Conservation (phyloP, 257 asterid species). For the Primulina eburnea region DNA sequence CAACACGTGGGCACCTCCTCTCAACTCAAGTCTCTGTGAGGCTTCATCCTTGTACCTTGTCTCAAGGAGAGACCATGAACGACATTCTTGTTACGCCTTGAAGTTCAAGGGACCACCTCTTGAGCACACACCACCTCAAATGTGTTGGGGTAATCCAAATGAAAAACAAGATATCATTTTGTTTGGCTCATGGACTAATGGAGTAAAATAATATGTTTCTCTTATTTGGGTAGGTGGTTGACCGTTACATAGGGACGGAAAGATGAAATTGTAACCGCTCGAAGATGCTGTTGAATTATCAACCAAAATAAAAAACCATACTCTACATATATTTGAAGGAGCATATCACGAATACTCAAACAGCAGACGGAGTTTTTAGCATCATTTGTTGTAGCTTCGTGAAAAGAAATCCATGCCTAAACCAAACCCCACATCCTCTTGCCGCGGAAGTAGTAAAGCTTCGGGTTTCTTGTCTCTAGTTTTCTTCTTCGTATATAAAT, state of each 20-base stretch:
- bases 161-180: too few relatives aligned
- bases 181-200: too few relatives aligned
- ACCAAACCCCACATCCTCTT: slow-evolving; percentile 17
- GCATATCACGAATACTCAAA: slow-evolving; percentile 84
- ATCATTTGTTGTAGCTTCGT: slow-evolving; percentile 58
- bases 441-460: slow-evolving; percentile 18
- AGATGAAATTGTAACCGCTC: slow-evolving; percentile 72
- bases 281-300: slow-evolving; percentile 66
- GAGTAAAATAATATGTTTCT: too few relatives aligned
- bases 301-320: slow-evolving; percentile 47
- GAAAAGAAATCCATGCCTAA: slow-evolving; percentile 15
- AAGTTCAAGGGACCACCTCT: too few relatives aligned
- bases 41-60: too few relatives aligned
- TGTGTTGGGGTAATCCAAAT: too few relatives aligned
- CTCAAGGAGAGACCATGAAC: too few relatives aligned
- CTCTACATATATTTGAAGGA: slow-evolving; percentile 56
- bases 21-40: too few relatives aligned
- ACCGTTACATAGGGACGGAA: slow-evolving; percentile 65
- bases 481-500: not conserved
- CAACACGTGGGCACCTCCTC: too few relatives aligned
- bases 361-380: slow-evolving; percentile 52
- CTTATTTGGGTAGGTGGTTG: slow-evolving; percentile 41
- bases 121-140: too few relatives aligned
- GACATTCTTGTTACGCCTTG: too few relatives aligned
- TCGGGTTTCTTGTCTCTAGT: slow-evolving; percentile 43